These are phyloP conservation scores for Arthrobotrys pseudoclavata DNA, from an alignment of 2,329 filamentous ascomycete genomes.

Conservation along the genomic window DNA sequence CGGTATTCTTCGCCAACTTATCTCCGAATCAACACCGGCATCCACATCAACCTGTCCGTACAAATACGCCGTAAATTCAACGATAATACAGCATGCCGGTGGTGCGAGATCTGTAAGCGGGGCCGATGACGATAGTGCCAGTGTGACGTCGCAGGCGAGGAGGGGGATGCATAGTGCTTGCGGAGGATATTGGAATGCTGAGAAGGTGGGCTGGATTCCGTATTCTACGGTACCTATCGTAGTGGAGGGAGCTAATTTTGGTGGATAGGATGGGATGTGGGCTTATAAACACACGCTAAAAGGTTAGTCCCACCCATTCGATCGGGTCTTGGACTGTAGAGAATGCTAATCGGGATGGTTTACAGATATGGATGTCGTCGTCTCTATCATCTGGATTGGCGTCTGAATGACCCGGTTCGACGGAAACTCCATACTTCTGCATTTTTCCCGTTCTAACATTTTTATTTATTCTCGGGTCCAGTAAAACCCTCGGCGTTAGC, in stretches of 20 bases:
- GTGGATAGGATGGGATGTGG: conserved; percentile 80
- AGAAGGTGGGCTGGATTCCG: conserved; percentile 69
- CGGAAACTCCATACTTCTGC: background rate
- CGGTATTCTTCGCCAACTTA: conserved; percentile 81
- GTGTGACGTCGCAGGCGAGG: conserved; percentile 80
- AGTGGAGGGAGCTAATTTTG: conserved; percentile 13
- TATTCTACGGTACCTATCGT: background rate
- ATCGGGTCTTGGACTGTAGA: conserved; percentile 65
- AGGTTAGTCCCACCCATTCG: conserved; percentile 42
- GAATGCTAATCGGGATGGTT: conserved; percentile 15
- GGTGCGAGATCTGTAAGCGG: conserved; percentile 69
- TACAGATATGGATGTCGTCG: conserved; percentile 73
- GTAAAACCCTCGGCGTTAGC: background rate
- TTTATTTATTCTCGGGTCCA: background rate
- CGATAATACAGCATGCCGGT: conserved; percentile 90
- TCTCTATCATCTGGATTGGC: conserved; percentile 83
- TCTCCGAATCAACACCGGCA: conserved; percentile 78
- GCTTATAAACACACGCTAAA: conserved; percentile 82
- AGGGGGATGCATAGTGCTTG: conserved; percentile 91
- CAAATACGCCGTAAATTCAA: conserved; percentile 98
- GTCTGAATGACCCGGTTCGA: conserved; percentile 68
- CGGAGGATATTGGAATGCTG: conserved; percentile 90
- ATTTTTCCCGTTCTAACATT: background rate
- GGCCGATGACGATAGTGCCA: conserved; percentile 71
- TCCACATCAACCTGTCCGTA: conserved; percentile 73